phyloP scores from a whole-genome alignment of 2,329 filamentous ascomycete species.

The Falciphora oryzae region DNA sequence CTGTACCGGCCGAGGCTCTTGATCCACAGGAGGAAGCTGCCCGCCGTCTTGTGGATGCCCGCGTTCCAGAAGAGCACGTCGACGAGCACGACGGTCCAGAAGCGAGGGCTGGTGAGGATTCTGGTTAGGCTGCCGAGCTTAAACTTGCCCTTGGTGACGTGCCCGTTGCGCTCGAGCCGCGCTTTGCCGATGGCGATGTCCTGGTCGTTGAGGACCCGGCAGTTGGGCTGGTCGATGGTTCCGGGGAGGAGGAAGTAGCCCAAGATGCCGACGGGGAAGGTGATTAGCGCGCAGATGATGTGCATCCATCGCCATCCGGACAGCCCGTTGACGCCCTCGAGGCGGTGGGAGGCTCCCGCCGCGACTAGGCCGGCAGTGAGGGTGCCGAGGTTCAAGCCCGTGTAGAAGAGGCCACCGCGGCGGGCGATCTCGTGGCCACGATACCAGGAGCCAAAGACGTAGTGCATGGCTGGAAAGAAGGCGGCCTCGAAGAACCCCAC shows the following conservation, averaged over 20 bases:
- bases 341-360: slow-evolving; percentile 35
- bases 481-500: slow-evolving; percentile 5
- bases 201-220: slow-evolving; percentile 35
- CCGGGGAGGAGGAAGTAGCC: slow-evolving; percentile 18
- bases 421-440: slow-evolving; percentile 40
- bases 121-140: slow-evolving; percentile 23
- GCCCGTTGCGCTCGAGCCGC: slow-evolving; percentile 39
- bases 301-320: slow-evolving; percentile 37
- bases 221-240: slow-evolving; percentile 26
- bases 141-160: slow-evolving; percentile 31
- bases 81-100: slow-evolving; percentile 45
- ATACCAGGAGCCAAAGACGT: slow-evolving; percentile 37
- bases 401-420: slow-evolving; percentile 46
- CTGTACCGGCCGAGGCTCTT: slow-evolving; percentile 36
- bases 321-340: slow-evolving; percentile 34
- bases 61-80: slow-evolving; percentile 54
- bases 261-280: slow-evolving; percentile 16
- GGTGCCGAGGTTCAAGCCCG: slow-evolving; percentile 44
- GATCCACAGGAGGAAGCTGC: slow-evolving; percentile 51
- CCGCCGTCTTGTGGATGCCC: slow-evolving; percentile 37
- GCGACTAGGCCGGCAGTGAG: slow-evolving; percentile 47
- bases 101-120: slow-evolving; percentile 36
- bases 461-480: neutral
- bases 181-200: slow-evolving; percentile 40
- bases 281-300: slow-evolving; percentile 16